Base-by-base conservation (phyloP, 2,329 filamentous ascomycete species). In the Aspergillus pseudotamarii region DNA sequence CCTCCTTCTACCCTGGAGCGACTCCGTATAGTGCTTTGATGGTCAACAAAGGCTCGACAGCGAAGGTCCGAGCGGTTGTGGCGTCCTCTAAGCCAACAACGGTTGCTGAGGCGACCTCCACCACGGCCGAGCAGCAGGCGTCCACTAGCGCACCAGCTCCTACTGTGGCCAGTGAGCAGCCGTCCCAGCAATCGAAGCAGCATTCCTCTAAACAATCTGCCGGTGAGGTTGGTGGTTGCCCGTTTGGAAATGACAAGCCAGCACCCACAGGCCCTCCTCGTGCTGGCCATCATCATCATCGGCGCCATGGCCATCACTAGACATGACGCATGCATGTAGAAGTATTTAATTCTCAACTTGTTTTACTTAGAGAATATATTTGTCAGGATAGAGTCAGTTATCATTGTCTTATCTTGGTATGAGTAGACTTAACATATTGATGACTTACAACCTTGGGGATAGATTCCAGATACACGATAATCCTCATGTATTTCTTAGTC, bases 1-100 rank as follows among this genome's bases (percentile, higher is more conserved):
- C 63, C 48, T 65, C 68, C 11, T 76, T 76, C 67, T 76, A 71
- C 57, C 74, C 75, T 4, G 72, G 73, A 28, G 68, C 66, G 12
- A 75, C 73, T 12, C 74, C 75, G 16, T 68, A 69, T 48, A 75
- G 71, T 45, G 64, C 70, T 12, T 55, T 73, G 59, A 56, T 60
- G 57, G 53, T n/a, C 19, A 23, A 21, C 11, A 56, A 38, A 23
- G 23, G 43, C 26, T 50, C 57, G 21, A 26, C 32, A 8, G 36
- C 46, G 14, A 45, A 58, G 36, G 54, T 51, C 9, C 54, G 54
- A 14, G 38, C 50, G 21, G 46, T 46, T 26, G 50, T 38, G 32
- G 32, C 50, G 41, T 32, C 36, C 14, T 55, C 51, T 16, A 23
- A 38, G 32, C n/a, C 32, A 4, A 41, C 51, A 38, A 16, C 51